A percentile compares a stretch with the other conserved stretches of the same genome.
Evolutionary conservation across 2,329 filamentous ascomycete species (phyloP).

Genomic region (Mollisia scopiformis): DNA sequence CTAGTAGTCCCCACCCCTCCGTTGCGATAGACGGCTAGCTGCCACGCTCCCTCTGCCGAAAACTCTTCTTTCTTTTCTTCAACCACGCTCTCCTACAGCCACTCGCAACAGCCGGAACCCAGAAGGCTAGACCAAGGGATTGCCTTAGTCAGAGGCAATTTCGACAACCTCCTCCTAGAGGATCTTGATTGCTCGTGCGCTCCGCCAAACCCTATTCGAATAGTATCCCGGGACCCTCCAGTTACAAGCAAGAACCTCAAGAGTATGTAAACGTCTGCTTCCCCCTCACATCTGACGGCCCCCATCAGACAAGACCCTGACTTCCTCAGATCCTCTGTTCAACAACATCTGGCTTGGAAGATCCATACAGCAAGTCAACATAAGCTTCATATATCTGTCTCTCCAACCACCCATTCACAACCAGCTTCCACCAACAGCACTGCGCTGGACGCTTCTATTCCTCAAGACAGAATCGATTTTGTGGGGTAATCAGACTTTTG

Average conservation of each 20-base stretch:
- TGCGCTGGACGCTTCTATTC: slow-evolving; percentile 30
- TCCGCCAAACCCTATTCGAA: slow-evolving; percentile 30
- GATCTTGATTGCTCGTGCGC: slow-evolving; percentile 30
- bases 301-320: slow-evolving; percentile 28
- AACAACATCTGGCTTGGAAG: slow-evolving; percentile 1
- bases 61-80: slow-evolving; percentile 27
- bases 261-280: slow-evolving; percentile 35
- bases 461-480: slow-evolving; percentile 11
- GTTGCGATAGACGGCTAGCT: slow-evolving; percentile 27
- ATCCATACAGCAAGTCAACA: neutral
- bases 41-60: slow-evolving; percentile 21
- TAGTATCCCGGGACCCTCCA: slow-evolving; percentile 19
- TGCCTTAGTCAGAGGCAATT: slow-evolving; percentile 27
- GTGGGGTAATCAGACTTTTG: slow-evolving; percentile 15
- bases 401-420: slow-evolving; percentile 5
- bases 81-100: slow-evolving; percentile 22
- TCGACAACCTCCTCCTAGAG: slow-evolving; percentile 20
- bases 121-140: slow-evolving; percentile 21
- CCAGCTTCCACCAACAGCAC: slow-evolving; percentile 22
- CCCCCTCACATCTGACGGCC: slow-evolving; percentile 21
- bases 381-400: slow-evolving; percentile 6
- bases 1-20: slow-evolving; percentile 26
- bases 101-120: slow-evolving; percentile 27
- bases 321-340: slow-evolving; percentile 28
- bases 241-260: slow-evolving; percentile 24